Base-by-base conservation (phyloP, 129 eudicot genomes). In the Flaveria bidentis region DNA sequence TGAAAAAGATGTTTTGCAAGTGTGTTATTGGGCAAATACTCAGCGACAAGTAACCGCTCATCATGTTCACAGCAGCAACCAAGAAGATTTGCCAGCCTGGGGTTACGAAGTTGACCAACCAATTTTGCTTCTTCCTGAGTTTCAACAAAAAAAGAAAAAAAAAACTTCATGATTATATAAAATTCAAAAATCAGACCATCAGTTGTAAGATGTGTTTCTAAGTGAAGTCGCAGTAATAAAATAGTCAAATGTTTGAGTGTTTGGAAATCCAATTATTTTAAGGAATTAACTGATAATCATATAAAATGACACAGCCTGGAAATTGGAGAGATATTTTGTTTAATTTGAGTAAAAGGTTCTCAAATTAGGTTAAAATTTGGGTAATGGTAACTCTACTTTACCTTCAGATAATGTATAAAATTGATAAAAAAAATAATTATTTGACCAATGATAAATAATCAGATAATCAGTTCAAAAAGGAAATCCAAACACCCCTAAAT, bases 1-100 rank as follows among this genome's bases (percentile, higher is more conserved):
- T 87, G 92, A 81, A 90, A 90, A 73, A 90, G 89, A 82, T 90
- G 96, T 82, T 90, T 90, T 16, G 96, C 92, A 60, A 90, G 92
- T 12, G 96, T 90, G 55, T 85, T 88, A 67, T 90, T 85, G 49
- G 96, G 92, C 90, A 87, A 81, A 79, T 87, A 90, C 64, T 90
- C 96, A 4, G 92, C 90, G 51, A 90, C 92, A 69, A 90, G 96
- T 68, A 90, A 76, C 28, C 96, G 84, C 77, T 90, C 96, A 47
- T 87, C 92, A 13, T 84, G 76, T 79, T 90, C 92, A 68, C 85
- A 90, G 61, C 96, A 90, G 70, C 92, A 90, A 72, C 96, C 96
- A 49, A 90, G 85, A 81, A 90, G 85, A 81, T 90, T 90, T 60
- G 88, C 92, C 81, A 90, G 85, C 87, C 87, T 84, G 10, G 42